Base-by-base conservation (phyloP, 1,139 yeast genomes). In the Suhomyces maxii region DNA sequence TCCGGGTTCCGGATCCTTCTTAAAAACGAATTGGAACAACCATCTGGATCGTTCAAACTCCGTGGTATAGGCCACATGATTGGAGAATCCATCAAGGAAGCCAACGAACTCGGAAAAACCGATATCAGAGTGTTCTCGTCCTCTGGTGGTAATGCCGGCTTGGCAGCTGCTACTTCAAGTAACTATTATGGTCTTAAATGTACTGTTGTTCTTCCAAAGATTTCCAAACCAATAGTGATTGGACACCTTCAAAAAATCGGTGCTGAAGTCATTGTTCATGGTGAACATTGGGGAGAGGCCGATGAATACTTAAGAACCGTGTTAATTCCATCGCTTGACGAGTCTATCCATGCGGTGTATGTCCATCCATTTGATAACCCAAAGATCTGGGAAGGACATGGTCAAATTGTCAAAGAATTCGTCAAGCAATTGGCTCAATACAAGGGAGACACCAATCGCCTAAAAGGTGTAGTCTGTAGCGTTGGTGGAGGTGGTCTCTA, bases 71-170 rank as follows among this genome's bases (percentile, higher is more conserved):
- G 77, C 7, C 58, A 68, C 42, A 55, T 70, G 48, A 58, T 72
- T n/a, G 55, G 53, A 6, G 43, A 46, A 14, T 56, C 61, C 8
- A 57, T 70, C 10, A 42, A 45, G 6, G 50, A 51, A 12, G 66
- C 71, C 2, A 48, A 52, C 13, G 45, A 36, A 6, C 44, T 44
- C n/a, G 56, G 53, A 8, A 48, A 52, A 12, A 44, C 53, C 6
- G 48, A 49, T 12, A 59, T 69, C 10, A 64, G 61, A 14, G 68
- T 71, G 6, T 71, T 65, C 49, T 71, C 75, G n/a, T 68, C 76
- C 3, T 67, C 73, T 39, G 78, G 77, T 7, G 78, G 77, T 6
- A 73, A 73, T 52, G 78, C 78, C n/a, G 78, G 77, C 0, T 57
- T 73, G 39, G 76, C 77, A 10, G 78, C 77, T 9, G 78, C 76